phyloP scores from a whole-genome alignment of 495 filamentous ascomycete genomes.

The Neohortaea acidophila region DNA sequence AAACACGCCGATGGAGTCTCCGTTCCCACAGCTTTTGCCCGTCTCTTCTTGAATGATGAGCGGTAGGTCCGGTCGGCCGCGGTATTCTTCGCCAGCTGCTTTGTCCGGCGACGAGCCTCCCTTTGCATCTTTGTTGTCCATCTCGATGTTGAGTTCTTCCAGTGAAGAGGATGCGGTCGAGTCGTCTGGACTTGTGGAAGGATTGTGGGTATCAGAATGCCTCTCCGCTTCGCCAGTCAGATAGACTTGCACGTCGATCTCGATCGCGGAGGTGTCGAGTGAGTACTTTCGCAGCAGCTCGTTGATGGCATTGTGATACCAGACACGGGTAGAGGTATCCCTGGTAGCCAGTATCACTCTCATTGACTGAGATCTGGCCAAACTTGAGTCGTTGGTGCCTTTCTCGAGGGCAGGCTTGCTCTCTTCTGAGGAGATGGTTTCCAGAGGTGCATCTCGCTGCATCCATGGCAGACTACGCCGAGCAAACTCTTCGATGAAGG shows the following conservation, averaged over 20 bases:
- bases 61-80: conserved; percentile 29
- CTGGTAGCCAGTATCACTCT: conserved; percentile 15
- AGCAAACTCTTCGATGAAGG: conserved; percentile 24
- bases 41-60: conserved; percentile 22
- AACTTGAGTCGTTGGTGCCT: neutral
- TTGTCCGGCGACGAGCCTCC: neutral
- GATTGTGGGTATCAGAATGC: neutral
- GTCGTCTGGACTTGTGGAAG: too few species aligned
- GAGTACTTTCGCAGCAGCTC: conserved; percentile 1
- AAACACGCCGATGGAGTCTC: conserved; percentile 30
- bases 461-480: too few species aligned
- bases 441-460: neutral
- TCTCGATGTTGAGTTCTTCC: neutral
- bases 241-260: conserved; percentile 7
- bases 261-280: neutral
- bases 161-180: too few species aligned
- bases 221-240: conserved; percentile 9
- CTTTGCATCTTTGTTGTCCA: neutral
- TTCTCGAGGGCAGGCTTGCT: neutral
- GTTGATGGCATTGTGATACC: conserved; percentile 11
- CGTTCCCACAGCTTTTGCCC: conserved; percentile 12
- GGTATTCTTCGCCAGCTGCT: neutral
- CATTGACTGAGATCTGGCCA: conserved; percentile 1
- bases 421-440: neutral
- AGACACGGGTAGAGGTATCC: conserved; percentile 9